Percentiles rank a stretch among this genome's conserved stretches.
Conservation (phyloP, 495 filamentous ascomycete species). For the Neurospora sp. region DNA sequence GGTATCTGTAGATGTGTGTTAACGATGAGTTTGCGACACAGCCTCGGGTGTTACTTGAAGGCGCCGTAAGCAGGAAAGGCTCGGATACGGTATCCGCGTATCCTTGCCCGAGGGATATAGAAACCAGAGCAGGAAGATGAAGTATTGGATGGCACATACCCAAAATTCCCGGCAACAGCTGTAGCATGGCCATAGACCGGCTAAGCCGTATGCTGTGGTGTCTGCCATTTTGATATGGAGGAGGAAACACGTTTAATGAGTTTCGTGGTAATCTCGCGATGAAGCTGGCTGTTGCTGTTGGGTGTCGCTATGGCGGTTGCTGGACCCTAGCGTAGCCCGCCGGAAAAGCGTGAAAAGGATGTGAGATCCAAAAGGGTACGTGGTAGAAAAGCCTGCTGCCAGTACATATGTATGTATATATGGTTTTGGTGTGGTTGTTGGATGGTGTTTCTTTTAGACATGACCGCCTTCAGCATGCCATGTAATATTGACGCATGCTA, state of each 20-base stretch:
- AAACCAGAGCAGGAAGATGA: not conserved
- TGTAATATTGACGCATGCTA: not conserved
- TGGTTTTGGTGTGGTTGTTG: not conserved
- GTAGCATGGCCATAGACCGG: constrained; percentile 19
- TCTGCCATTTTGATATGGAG: not conserved
- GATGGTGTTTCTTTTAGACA: not conserved
- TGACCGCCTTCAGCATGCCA: not conserved
- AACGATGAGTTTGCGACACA: not conserved
- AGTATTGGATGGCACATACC: constrained; percentile 7
- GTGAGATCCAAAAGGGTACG: not conserved
- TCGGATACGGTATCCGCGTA: not conserved
- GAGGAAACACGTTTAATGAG: not conserved
- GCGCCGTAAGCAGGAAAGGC: not conserved
- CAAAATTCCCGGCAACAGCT: constrained; percentile 20
- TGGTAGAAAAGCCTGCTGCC: not conserved
- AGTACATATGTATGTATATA: not conserved
- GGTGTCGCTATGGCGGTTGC: not conserved
- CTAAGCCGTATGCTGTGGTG: not conserved
- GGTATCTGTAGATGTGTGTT: constrained; percentile 15
- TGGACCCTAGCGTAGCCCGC: not conserved
- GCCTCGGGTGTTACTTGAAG: not conserved
- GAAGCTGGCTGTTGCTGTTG: not conserved
- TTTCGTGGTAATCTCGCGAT: not conserved
- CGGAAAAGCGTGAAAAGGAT: not conserved
- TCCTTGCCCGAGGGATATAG: not conserved